Conservation (phyloP, 768 basidiomycete genomes). For the Butyriboletus loyo region DNA sequence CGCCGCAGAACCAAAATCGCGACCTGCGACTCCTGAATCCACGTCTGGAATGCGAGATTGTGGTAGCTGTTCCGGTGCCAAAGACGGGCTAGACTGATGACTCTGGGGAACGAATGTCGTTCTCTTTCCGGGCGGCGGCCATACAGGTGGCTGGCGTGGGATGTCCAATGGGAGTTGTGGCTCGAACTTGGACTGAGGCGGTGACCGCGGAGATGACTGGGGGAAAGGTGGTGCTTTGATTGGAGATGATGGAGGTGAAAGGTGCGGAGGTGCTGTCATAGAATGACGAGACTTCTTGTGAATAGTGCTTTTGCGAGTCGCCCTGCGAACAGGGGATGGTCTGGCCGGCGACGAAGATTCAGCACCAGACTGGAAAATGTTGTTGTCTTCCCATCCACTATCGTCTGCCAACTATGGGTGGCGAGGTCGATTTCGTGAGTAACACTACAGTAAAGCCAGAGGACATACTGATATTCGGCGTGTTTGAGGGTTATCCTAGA, state of each 20-base stretch:
- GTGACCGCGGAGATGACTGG: conserved; percentile 33
- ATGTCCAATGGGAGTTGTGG: conserved; percentile 46
- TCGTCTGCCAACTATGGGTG: conserved; percentile 46
- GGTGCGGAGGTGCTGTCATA: conserved; percentile 65
- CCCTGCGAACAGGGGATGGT: conserved; percentile 52
- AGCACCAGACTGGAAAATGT: conserved; percentile 86
- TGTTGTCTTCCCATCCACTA: conserved; percentile 89
- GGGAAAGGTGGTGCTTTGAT: conserved; percentile 25
- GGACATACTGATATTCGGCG: conserved; percentile 55
- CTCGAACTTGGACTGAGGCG: conserved; percentile 55
- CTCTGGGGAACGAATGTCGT: conserved; percentile 12
- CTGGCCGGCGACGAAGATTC: conserved; percentile 80
- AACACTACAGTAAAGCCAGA: conserved; percentile 7
- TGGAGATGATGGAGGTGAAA: conserved; percentile 43
- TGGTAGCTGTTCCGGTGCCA: conserved; percentile 8
- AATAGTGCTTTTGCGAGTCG: conserved; percentile 37
- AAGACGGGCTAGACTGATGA: conserved; percentile 19
- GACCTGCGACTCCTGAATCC: neutral
- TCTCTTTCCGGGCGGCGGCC: conserved; percentile 13
- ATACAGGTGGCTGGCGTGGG: conserved; percentile 28
- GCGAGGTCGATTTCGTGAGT: conserved; percentile 7
- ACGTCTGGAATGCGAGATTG: conserved; percentile 3
- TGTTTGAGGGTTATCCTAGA: conserved; percentile 46
- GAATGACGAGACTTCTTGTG: conserved; percentile 63
- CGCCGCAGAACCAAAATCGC: neutral